Percentiles rank a stretch among this genome's conserved stretches.
Evolutionary conservation across 495 filamentous ascomycete species (phyloP).

Genomic region (Talaromyces adpressus): DNA sequence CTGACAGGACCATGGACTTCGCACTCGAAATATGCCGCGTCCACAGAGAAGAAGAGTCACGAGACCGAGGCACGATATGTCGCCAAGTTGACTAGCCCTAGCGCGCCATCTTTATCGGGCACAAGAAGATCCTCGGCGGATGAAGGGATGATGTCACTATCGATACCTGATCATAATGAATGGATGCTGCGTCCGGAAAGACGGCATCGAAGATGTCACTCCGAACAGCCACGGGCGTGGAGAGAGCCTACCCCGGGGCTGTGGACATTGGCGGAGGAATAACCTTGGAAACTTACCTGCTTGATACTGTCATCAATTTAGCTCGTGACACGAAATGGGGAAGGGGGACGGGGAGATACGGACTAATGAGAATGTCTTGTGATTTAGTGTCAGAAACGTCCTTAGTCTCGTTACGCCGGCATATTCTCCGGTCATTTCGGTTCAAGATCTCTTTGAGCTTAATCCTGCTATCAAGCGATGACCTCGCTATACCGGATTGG

Average conservation of each 20-base stretch:
- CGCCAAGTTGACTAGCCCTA: not conserved
- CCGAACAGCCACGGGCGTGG: conserved; percentile 37
- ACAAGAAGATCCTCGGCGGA: not conserved
- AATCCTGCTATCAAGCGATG: not conserved
- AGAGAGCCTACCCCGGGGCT: conserved; percentile 30
- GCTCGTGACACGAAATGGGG: not conserved
- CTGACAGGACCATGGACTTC: not conserved
- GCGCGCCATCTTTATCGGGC: not conserved
- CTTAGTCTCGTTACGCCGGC: not conserved
- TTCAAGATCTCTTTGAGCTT: not conserved
- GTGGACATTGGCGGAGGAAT: conserved; percentile 32
- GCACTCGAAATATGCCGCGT: not conserved
- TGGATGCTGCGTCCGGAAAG: conserved; percentile 13
- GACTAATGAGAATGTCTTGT: not conserved
- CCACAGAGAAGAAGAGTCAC: not conserved
- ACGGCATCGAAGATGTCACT: conserved; percentile 35
- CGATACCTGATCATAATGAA: not conserved
- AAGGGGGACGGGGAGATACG: not conserved
- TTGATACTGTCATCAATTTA: not conserved
- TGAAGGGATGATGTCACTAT: not conserved
- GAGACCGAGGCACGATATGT: not conserved
- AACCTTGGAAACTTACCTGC: not conserved
- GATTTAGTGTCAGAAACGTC: not conserved
- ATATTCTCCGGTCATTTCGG: not conserved
- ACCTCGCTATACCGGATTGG: too few species aligned